These are phyloP conservation scores for Ganoderma boninense DNA, from an alignment of 1,284 basidiomycete genomes.

Conservation along the genomic window DNA sequence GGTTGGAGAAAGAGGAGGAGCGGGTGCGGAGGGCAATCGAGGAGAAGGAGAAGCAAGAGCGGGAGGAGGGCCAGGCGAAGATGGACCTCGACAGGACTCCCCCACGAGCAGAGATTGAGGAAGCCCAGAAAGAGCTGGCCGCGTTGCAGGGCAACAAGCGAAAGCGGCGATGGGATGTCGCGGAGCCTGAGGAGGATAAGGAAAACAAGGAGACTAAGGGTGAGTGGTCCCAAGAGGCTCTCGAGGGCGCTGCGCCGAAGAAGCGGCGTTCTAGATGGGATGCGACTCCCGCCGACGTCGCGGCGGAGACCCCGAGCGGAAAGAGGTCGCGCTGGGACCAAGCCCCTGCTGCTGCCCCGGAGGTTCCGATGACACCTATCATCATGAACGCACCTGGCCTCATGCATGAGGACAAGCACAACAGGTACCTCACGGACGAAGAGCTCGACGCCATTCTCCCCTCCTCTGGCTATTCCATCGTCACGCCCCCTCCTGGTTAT, in stretches of 20 bases:
- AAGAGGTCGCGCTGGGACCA: conserved; percentile 98
- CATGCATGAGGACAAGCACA: conserved; percentile 92
- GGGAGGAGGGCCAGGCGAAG: conserved; percentile 83
- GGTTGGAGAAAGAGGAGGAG: conserved; percentile 93
- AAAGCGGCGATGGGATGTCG: conserved; percentile 90
- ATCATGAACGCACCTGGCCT: conserved; percentile 88
- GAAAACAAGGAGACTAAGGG: conserved; percentile 66
- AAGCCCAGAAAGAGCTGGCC: conserved; percentile 71
- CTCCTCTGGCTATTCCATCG: conserved; percentile 87
- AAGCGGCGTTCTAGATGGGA: conserved; percentile 96
- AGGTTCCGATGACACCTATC: conserved; percentile 75
- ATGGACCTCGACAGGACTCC: conserved; percentile 91
- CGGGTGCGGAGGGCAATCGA: conserved; percentile 87
- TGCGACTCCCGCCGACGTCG: conserved; percentile 80
- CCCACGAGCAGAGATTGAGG: conserved; percentile 77
- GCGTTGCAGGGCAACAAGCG: conserved; percentile 73
- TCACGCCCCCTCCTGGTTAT: conserved; percentile 95
- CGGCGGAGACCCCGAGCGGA: conserved; percentile 62
- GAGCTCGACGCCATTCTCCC: conserved; percentile 95
- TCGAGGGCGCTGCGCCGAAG: conserved; percentile 79
- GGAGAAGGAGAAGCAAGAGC: conserved; percentile 84
- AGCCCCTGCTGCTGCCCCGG: conserved; percentile 67
- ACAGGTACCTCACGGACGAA: conserved; percentile 94
- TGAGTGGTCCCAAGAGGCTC: conserved; percentile 79
- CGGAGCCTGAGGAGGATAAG: conserved; percentile 68